Base-by-base conservation (phyloP, 2,329 filamentous ascomycete species). In the Pezizomycotina sp. region DNA sequence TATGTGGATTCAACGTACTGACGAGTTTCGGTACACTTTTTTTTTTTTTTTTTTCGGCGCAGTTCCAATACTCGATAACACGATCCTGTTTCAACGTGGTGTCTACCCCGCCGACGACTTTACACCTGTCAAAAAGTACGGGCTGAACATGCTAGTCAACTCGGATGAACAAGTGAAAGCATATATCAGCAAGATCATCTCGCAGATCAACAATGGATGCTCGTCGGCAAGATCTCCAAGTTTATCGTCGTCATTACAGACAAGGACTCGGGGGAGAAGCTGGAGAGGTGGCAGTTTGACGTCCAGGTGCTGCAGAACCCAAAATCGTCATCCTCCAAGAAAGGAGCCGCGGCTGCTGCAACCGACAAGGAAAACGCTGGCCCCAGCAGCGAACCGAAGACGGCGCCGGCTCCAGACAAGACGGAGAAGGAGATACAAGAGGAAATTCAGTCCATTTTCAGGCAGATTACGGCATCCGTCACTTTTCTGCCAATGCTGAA, bases 151-250 rank as follows among this genome's bases (percentile, higher is more conserved):
- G 83, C 78, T 92, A 74, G 84, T 95, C 33, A 91, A 86, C 20
- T 73, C 83, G 47, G 89, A 98, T 57, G 89, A 95, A 63, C 86
- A 98, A 62, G 89, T 98, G 56, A 92, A 92, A 60, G 82, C 84
- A 20, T 98, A 98, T 62, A 92, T 98, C 65, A 93, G 92, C 60
- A 92, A 91, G 62, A 95, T 98, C 62, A 98, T 93, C 84, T 76
- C 75, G 18, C 89, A 98, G 60, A 71, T 98, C 40, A 86, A 91
- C 62, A 82, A 56, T 98, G 89, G 89, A 95, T 95, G 83, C 68
- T 83, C 34, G 80, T 78, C 51, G 82, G 84, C 56, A 95, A 98
- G 61, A 93, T 98, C 56, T 91, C 81, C 34, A 93, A 92, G 60
- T 72, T 98, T 8, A 84, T 98, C 42, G 78, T 98, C 34, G 89